Percentiles rank a stretch among this genome's conserved stretches.
These are phyloP conservation scores for Mucuna pruriens DNA, from an alignment of 306 rosid genomes.

Conservation along the genomic window DNA sequence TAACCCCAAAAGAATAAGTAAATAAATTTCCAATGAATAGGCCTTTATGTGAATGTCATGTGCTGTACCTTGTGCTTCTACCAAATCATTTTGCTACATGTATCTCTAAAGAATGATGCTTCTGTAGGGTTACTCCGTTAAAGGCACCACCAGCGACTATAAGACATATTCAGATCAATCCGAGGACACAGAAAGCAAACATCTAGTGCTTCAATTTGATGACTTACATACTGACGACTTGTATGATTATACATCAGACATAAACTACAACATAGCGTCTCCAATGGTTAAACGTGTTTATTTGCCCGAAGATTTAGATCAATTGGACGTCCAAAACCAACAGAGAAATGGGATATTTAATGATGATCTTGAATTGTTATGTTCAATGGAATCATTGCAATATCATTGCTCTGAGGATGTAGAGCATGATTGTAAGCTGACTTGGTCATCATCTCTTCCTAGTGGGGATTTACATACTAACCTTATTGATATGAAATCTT, in stretches of 20 bases:
- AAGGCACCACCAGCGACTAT: slow-evolving; percentile 30
- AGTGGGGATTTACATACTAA: slow-evolving; percentile 26
- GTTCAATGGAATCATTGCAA: slow-evolving; percentile 35
- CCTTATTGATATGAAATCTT: slow-evolving; percentile 25
- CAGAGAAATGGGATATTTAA: slow-evolving; percentile 31
- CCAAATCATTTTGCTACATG: slow-evolving; percentile 24
- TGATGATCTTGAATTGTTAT: slow-evolving; percentile 37
- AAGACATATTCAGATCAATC: slow-evolving; percentile 38
- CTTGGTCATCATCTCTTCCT: slow-evolving; percentile 35
- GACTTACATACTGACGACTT: slow-evolving; percentile 17
- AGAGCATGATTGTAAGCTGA: slow-evolving; percentile 28
- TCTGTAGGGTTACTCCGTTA: slow-evolving; percentile 44
- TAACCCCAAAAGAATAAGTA: background rate
- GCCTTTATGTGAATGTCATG: slow-evolving; percentile 6
- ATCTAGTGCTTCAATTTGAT: slow-evolving; percentile 32
- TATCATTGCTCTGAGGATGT: slow-evolving; percentile 37
- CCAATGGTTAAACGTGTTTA: slow-evolving; percentile 26
- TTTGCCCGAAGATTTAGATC: slow-evolving; percentile 32
- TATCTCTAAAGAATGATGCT: slow-evolving; percentile 15
- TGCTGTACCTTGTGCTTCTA: slow-evolving; percentile 9
- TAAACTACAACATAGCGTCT: slow-evolving; percentile 22
- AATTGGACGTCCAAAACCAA: slow-evolving; percentile 33
- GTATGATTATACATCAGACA: slow-evolving; percentile 25
- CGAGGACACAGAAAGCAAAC: slow-evolving; percentile 27
- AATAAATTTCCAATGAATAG: slow-evolving; percentile 4